Evolutionary conservation across 2,329 filamentous ascomycete genomes (phyloP), one percentile per base, ranked within the genome.

Genomic region (Sporothrix sp.): DNA sequence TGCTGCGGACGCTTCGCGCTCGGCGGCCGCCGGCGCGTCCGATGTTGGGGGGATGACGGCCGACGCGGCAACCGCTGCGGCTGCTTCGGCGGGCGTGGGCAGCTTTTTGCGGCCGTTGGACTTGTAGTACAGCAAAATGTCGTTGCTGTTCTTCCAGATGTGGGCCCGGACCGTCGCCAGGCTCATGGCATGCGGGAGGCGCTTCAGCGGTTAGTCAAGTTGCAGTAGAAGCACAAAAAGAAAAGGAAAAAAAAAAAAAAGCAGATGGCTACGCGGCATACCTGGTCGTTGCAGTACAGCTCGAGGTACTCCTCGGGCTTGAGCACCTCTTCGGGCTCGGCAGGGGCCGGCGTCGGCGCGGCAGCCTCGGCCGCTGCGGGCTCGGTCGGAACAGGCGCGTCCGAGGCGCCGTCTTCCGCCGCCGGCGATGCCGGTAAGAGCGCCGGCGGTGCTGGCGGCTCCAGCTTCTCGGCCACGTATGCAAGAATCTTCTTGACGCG

Each of bases 221-320:
- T 9, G 50, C 0, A 13, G 16, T 16, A 30, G 9, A 1, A 7
- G 20, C 21, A 18, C 11, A 16, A 38, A 35, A 42, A 33, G 14
- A 39, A 7, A 13, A 43, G 25, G 23, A 13, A 37, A 20, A 25
- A 28, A n/a, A 35, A 18, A 43, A 37, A 4, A 35, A 50, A 13
- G 40, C 5, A 43, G 9, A 7, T 13, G 23, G 11, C 9, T 5
- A 23, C 1, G 3, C 3, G 23, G 21, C 27, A 30, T 68, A 93
- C 89, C 75, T 89, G 86, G 50, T 90, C 86, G 63, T 96, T 90
- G 67, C 93, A 97, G 65, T 95, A 95, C 45, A 98, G 71, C 64
- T 98, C 93, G 28, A 98, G 71, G 67, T 96, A 96, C 62, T 97
- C 88, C 63, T 97, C 91, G 1, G 91, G 87, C 60, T 78, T 83